Evolutionary conservation across 1,284 basidiomycete species (phyloP), one percentile per base, ranked within the genome.

Genomic region (Coriolopsis trogii): DNA sequence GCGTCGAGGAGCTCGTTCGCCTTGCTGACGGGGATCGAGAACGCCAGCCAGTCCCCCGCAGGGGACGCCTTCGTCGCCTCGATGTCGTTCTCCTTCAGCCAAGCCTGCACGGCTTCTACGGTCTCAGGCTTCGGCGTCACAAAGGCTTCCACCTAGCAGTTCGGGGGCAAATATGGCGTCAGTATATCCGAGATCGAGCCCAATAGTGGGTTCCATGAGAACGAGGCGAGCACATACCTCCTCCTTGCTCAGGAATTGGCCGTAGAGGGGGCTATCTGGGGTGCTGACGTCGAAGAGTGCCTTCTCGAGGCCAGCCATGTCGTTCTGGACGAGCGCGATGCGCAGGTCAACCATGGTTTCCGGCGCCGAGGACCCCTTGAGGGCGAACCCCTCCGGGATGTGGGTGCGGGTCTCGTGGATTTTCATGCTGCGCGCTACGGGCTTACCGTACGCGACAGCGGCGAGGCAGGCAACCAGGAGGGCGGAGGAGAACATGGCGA

Each of bases 31-130:
- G 73, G 66, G 26, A 73, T 59, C 4, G 65, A 61, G 60, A 79
- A 65, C n/a, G 61, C 53, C 30, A 78, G 54, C 74, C 72, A 76
- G 60, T 78, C 75, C 12, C 73, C 74, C 37, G 66, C 69, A 41
- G 70, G 67, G 13, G 72, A 67, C 16, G 60, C 46, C 15, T 62
- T 52, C 42, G 58, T 58, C 13, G 70, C 64, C 20, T 54, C 67
- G 34, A 77, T 63, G 28, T 65, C 67, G 55, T 76, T 68, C 36
- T 65, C 65, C 18, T 66, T 57, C 12, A 78, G 63, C 71, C 72
- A 78, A n/a, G 67, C 48, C 33, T 64, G 66, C 12, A 77, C 73
- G 6, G 70, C 65, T 7, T 61, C 56, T 3, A 71, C 58, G 5
- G 71, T 69, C 30, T 72, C 73, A 5, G 64, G 51, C 23, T 65